phyloP scores from a whole-genome alignment of 2,329 filamentous ascomycete species.

The Nigrospora osmanthi region DNA sequence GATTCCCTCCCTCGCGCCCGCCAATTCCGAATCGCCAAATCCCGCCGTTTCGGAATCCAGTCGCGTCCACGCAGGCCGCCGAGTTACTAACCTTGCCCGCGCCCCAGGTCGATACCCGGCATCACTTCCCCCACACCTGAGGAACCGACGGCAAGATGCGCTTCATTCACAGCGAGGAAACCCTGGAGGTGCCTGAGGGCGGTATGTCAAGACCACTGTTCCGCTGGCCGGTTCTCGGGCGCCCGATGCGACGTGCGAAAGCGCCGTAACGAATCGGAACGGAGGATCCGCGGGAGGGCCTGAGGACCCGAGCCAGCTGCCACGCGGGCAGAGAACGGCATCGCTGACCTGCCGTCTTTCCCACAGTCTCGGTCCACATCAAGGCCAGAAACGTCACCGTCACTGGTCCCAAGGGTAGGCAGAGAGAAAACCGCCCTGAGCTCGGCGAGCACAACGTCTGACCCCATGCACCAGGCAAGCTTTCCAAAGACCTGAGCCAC shows the following conservation, averaged over 20 bases:
- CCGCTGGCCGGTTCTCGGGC: not conserved
- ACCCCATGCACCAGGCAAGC: constrained; percentile 61
- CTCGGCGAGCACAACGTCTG: constrained; percentile 13
- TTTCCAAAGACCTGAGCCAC: constrained; percentile 94
- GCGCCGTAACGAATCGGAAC: not conserved
- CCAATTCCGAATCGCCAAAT: not conserved
- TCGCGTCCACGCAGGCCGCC: not conserved
- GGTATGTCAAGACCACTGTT: constrained; percentile 56
- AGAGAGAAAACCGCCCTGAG: constrained; percentile 8
- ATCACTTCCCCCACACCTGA: constrained; percentile 33
- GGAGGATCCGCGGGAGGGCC: too few species aligned
- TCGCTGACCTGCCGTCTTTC: constrained; percentile 26
- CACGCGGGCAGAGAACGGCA: too few species aligned
- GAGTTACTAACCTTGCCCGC: constrained; percentile 2
- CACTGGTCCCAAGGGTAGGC: constrained; percentile 85
- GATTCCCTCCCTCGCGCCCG: too few species aligned
- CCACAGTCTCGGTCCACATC: constrained; percentile 90
- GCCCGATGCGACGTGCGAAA: not conserved
- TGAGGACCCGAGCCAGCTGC: too few species aligned
- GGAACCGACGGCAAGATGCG: constrained; percentile 75
- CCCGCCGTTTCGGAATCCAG: not conserved
- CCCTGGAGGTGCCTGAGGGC: constrained; percentile 90
- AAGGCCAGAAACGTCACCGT: constrained; percentile 95
- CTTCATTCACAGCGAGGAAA: constrained; percentile 99
- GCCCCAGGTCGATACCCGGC: constrained; percentile 17